phyloP scores from a whole-genome alignment of 257 asterid species.

The Paulownia fortunei region DNA sequence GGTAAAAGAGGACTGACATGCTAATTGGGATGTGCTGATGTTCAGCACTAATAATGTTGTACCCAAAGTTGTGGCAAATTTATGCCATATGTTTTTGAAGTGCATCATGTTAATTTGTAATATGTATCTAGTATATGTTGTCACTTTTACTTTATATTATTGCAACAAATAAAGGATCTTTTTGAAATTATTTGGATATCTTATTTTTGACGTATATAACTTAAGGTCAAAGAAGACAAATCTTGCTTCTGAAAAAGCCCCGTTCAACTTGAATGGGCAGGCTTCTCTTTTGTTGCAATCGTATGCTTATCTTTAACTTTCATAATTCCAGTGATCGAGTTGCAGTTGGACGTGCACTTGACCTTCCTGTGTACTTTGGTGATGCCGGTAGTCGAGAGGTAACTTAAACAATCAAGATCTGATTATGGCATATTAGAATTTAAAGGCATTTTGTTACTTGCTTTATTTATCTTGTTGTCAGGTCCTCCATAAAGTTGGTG shows the following conservation, averaged over 20 bases:
- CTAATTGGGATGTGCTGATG: not conserved
- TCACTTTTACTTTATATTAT: not conserved
- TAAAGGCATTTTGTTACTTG: conserved; percentile 23
- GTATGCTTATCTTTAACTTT: conserved; percentile 25
- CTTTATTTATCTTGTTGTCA: conserved; percentile 40
- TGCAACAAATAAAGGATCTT: not conserved
- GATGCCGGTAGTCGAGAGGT: conserved; percentile 99
- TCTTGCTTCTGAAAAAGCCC: conserved; percentile 9
- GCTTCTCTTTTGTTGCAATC: conserved; percentile 10
- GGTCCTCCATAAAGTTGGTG: conserved; percentile 99
- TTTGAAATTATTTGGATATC: not conserved
- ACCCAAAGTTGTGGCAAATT: not conserved
- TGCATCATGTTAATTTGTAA: not conserved
- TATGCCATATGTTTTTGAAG: not conserved
- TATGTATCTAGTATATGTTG: not conserved
- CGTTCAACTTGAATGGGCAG: conserved; percentile 9
- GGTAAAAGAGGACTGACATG: not conserved
- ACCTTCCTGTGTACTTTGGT: conserved; percentile 99
- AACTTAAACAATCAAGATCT: conserved; percentile 30
- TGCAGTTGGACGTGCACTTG: conserved; percentile 95
- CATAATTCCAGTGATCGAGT: conserved; percentile 83
- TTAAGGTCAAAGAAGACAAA: not conserved
- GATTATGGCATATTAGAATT: conserved; percentile 9
- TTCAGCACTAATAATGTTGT: not conserved
- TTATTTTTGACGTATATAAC: conserved; percentile 1